Percentiles rank a stretch among this genome's conserved stretches.
phyloP scores from a whole-genome alignment of 106 monocot genomes.

The Phalaenopsis aphrodite region DNA sequence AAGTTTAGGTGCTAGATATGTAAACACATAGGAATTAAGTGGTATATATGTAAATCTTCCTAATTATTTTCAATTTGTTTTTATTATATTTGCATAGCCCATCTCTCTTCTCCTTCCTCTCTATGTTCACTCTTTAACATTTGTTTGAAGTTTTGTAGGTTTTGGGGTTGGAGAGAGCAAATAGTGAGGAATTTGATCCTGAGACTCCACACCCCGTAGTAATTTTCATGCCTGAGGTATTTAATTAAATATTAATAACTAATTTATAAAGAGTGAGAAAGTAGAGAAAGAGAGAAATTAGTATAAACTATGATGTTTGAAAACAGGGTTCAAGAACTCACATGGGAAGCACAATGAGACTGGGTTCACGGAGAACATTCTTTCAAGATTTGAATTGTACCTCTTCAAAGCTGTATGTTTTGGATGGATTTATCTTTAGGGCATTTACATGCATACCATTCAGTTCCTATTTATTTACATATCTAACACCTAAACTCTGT shows the following conservation, averaged over 20 bases:
- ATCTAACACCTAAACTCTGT: too few species aligned
- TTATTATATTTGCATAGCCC: not conserved
- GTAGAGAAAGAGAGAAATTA: not conserved
- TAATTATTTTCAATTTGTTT: not conserved
- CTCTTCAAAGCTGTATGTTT: conserved; percentile 62
- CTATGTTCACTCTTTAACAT: not conserved
- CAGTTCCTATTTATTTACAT: too few species aligned
- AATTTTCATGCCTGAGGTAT: conserved; percentile 85
- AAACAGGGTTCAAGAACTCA: conserved; percentile 68
- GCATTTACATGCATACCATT: too few species aligned
- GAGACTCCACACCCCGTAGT: conserved; percentile 49
- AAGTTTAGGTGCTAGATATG: too few species aligned
- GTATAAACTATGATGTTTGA: not conserved
- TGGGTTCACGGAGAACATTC: conserved; percentile 61
- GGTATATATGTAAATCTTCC: too few species aligned
- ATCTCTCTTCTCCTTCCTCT: not conserved
- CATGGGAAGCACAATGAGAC: conserved; percentile 80
- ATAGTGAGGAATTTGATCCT: conserved; percentile 75
- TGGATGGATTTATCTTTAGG: not conserved
- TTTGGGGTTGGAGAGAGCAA: conserved; percentile 54
- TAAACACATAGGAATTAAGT: too few species aligned
- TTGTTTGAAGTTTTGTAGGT: conserved; percentile 18
- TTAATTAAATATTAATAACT: not conserved
- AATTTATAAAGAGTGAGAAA: not conserved
- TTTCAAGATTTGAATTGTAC: conserved; percentile 41